phyloP scores from a whole-genome alignment of 176 grass and related monocot species.

The Carex littledalei region DNA sequence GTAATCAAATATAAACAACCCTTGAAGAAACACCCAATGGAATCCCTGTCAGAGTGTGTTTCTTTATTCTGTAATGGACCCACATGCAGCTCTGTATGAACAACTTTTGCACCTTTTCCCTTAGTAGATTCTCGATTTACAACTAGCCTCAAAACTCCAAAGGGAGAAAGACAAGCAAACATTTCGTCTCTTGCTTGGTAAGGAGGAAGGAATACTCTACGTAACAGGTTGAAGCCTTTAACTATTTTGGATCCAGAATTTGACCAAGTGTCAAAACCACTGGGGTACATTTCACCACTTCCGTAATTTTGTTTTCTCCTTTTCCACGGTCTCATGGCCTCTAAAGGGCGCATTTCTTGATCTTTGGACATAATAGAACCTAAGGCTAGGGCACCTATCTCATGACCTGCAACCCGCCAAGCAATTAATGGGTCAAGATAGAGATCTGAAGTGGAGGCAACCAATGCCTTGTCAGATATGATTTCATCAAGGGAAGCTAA shows the following conservation, averaged over 20 bases:
- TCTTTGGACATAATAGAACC: constrained; percentile 27
- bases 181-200: constrained; percentile 48
- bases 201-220: constrained; percentile 72
- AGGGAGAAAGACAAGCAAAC: constrained; percentile 65
- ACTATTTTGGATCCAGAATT: constrained; percentile 4
- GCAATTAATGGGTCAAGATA: constrained; percentile 39
- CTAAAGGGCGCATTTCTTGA: constrained; percentile 21
- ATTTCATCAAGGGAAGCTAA: constrained; percentile 63
- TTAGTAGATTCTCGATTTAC: constrained; percentile 34
- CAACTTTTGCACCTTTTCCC: constrained; percentile 43
- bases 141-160: constrained; percentile 67
- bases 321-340: constrained; percentile 32
- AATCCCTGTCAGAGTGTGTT: constrained; percentile 44
- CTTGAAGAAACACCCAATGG: constrained; percentile 65
- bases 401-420: constrained; percentile 76
- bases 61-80: constrained; percentile 35
- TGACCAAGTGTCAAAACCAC: constrained; percentile 44
- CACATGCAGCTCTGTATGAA: constrained; percentile 51
- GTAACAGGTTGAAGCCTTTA: constrained; percentile 29
- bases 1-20: constrained; percentile 86
- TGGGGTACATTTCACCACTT: constrained; percentile 36
- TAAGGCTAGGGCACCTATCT: constrained; percentile 54
- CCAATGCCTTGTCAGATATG: constrained; percentile 42
- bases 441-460: constrained; percentile 29
- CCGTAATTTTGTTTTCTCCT: constrained; percentile 40